Conservation (phyloP, 1,284 basidiomycete genomes). For the Meripilus lineatus region DNA sequence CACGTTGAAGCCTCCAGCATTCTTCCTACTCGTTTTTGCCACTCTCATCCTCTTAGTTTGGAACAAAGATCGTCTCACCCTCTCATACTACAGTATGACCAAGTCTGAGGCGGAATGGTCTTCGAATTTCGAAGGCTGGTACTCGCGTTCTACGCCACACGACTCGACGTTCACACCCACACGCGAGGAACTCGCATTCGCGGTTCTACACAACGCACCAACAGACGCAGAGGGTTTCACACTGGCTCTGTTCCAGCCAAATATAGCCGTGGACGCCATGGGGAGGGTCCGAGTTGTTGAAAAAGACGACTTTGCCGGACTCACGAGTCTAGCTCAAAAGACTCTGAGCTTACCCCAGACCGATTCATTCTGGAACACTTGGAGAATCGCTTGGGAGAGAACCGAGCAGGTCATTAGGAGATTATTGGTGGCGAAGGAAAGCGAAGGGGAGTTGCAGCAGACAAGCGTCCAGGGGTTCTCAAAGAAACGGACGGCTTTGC, state of each 20-base stretch:
- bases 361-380: conserved; percentile 37
- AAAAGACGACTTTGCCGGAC: conserved; percentile 29
- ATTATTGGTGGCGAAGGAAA: conserved; percentile 23
- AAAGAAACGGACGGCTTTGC: conserved; percentile 29
- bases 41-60: neutral
- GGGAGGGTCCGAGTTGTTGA: conserved; percentile 17
- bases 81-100: neutral
- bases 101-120: neutral
- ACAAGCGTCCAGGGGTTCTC: conserved; percentile 42
- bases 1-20: neutral
- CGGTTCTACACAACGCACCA: conserved; percentile 34
- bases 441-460: conserved; percentile 22
- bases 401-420: conserved; percentile 39
- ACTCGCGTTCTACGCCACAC: conserved; percentile 28
- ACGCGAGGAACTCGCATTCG: conserved; percentile 29
- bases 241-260: conserved; percentile 35
- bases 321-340: conserved; percentile 28
- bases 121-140: conserved; percentile 25
- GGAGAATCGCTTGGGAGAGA: conserved; percentile 29
- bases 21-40: neutral
- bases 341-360: conserved; percentile 25
- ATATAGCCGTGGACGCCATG: conserved; percentile 35
- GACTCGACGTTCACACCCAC: conserved; percentile 31
- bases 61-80: neutral
- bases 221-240: conserved; percentile 39